phyloP scores from a whole-genome alignment of 2,329 filamentous ascomycete genomes.

The Phaeomoniella chlamydospora region DNA sequence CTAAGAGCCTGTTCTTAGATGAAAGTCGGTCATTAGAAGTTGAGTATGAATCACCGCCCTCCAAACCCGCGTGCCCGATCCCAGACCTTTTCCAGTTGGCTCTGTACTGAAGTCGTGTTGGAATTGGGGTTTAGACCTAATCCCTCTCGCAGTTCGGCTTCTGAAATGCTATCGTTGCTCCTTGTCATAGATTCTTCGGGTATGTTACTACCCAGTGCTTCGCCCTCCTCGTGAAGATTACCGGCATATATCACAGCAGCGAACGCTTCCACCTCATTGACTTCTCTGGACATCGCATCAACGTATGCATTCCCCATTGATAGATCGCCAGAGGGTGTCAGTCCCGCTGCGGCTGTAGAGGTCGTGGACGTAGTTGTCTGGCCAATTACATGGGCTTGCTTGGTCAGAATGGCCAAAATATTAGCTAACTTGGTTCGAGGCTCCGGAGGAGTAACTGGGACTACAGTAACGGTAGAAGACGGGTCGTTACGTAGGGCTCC shows the following conservation, averaged over 20 bases:
- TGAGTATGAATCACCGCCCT: too few relatives aligned
- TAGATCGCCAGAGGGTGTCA: background rate
- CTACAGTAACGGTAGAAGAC: conserved; percentile 25
- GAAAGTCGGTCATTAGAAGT: too few relatives aligned
- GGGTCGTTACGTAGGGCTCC: conserved; percentile 15
- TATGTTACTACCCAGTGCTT: background rate
- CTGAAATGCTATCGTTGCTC: background rate
- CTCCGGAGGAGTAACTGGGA: conserved; percentile 19
- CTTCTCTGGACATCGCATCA: conserved; percentile 26
- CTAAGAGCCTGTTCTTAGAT: too few relatives aligned
- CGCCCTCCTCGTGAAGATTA: conserved; percentile 24
- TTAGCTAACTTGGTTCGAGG: conserved; percentile 66
- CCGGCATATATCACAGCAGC: conserved; percentile 34
- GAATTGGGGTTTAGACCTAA: background rate
- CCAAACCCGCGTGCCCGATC: background rate
- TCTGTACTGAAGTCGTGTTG: background rate
- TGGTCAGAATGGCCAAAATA: conserved; percentile 75
- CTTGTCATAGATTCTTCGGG: background rate
- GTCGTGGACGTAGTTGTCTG: conserved; percentile 39
- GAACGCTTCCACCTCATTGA: conserved; percentile 32
- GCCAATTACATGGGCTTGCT: conserved; percentile 82
- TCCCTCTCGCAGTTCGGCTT: background rate
- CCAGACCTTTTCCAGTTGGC: background rate
- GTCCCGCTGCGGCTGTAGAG: background rate
- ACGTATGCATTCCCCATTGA: conserved; percentile 24